Evolutionary conservation across 345 rosid species (phyloP).

Genomic region (Populus ilicifolia): DNA sequence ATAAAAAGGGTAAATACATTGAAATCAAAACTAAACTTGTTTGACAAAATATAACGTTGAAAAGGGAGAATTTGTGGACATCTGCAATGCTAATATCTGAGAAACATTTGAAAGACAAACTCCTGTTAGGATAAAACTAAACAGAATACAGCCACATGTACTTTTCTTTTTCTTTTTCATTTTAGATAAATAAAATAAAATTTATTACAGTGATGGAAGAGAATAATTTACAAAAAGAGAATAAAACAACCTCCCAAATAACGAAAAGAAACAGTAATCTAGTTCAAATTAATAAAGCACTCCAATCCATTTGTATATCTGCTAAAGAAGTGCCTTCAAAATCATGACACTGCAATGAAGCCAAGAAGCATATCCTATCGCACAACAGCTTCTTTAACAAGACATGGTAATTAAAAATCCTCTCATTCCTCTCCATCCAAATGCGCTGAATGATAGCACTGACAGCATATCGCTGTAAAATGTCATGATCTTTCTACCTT

Average conservation of each 20-base stretch:
- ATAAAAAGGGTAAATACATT: too few species aligned
- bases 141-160: background rate
- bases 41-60: background rate
- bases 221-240: too few species aligned
- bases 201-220: background rate
- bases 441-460: background rate
- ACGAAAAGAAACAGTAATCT: background rate
- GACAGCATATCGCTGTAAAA: background rate
- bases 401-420: background rate
- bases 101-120: background rate
- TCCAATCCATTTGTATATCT: background rate
- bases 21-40: background rate
- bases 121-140: background rate
- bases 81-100: background rate
- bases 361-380: background rate
- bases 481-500: background rate
- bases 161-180: too few species aligned
- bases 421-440: background rate
- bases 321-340: background rate
- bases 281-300: background rate
- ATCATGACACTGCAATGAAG: background rate
- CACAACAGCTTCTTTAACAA: background rate
- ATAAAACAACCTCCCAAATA: background rate
- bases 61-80: background rate
- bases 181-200: too few species aligned